These are phyloP conservation scores for Starmerella riodocensis DNA, from an alignment of 805 yeast genomes.

Conservation along the genomic window DNA sequence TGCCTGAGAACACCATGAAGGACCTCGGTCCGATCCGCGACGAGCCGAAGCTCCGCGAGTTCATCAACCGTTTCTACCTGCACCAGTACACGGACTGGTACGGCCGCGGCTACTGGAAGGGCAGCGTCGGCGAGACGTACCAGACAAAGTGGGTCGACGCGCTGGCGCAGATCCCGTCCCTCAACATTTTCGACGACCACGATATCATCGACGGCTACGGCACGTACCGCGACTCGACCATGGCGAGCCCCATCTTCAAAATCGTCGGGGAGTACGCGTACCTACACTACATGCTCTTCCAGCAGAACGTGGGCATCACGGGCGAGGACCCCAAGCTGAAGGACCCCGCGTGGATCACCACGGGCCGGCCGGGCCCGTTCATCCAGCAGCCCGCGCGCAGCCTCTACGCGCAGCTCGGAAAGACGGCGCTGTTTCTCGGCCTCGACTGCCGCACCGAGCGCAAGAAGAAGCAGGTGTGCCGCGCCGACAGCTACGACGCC, in stretches of 20 bases:
- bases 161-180: constrained; percentile 67
- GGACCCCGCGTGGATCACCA: constrained; percentile 52
- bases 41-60: constrained; percentile 29
- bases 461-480: constrained; percentile 43
- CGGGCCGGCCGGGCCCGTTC: constrained; percentile 48
- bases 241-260: constrained; percentile 53
- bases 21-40: constrained; percentile 44
- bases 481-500: constrained; percentile 41
- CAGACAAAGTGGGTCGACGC: constrained; percentile 63
- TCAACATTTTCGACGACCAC: constrained; percentile 87
- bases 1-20: constrained; percentile 17
- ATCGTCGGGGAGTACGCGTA: constrained; percentile 70
- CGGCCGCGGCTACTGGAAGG: constrained; percentile 78
- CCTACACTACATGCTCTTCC: constrained; percentile 80
- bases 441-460: constrained; percentile 92
- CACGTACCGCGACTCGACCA: constrained; percentile 63
- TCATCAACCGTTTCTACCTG: constrained; percentile 55
- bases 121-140: constrained; percentile 48
- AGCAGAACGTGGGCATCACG: constrained; percentile 56
- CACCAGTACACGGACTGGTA: constrained; percentile 75
- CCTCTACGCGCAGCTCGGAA: constrained; percentile 59
- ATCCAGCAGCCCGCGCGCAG: constrained; percentile 58
- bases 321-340: constrained; percentile 31
- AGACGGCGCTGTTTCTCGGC: constrained; percentile 57
- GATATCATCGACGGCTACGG: constrained; percentile 96